Evolutionary conservation across 2,329 filamentous ascomycete genomes (phyloP).

Genomic region (Verticillium dahliae): DNA sequence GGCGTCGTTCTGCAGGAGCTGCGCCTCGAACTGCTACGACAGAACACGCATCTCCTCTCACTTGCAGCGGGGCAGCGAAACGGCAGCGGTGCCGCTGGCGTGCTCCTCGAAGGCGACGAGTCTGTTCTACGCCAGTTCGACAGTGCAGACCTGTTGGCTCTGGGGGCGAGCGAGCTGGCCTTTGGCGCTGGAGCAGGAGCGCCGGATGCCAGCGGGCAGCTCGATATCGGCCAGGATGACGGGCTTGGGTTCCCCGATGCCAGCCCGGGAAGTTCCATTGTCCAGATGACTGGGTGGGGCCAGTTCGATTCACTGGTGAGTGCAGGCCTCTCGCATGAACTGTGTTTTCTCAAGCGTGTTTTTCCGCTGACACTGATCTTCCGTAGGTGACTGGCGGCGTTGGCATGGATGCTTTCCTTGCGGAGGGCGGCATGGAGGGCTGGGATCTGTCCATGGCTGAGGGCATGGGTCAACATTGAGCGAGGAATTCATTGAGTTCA

Average conservation of each 20-base stretch:
- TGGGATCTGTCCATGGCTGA: neutral
- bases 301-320: conserved; percentile 17
- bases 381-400: neutral
- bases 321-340: neutral
- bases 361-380: neutral
- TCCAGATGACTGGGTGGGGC: conserved; percentile 16
- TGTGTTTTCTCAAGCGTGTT: neutral
- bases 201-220: neutral
- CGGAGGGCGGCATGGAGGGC: neutral
- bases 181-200: neutral
- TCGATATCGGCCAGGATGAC: neutral
- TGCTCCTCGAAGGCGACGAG: neutral
- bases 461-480: neutral
- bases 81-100: neutral
- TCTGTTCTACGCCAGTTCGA: neutral
- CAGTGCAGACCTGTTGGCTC: neutral
- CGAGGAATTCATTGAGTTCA: too few relatives aligned
- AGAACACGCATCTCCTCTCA: conserved; percentile 13
- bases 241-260: neutral
- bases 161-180: neutral
- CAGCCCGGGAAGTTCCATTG: conserved; percentile 8
- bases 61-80: neutral
- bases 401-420: neutral
- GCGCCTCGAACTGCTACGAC: conserved; percentile 16
- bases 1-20: conserved; percentile 31